phyloP scores from a whole-genome alignment of 176 grass and related monocot species.

The Carex littledalei region DNA sequence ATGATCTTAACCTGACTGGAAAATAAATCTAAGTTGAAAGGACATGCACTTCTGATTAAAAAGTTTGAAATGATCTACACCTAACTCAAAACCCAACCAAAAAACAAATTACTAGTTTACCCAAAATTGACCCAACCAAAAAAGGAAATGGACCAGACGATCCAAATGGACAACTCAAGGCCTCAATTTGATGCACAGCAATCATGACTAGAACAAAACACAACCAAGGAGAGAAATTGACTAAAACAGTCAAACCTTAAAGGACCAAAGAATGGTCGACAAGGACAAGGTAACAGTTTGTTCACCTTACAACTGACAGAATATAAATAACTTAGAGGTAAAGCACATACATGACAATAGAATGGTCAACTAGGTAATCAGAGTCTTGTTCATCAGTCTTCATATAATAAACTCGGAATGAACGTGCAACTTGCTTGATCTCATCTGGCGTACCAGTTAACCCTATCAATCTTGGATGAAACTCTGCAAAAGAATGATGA shows the following conservation, averaged over 20 bases:
- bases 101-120: neutral
- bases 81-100: neutral
- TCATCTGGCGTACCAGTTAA: slow-evolving; percentile 68
- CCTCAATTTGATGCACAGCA: neutral
- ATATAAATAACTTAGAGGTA: neutral
- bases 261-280: neutral
- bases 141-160: neutral
- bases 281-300: neutral
- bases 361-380: slow-evolving; percentile 96
- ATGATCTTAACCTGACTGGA: neutral
- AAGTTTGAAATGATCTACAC: neutral
- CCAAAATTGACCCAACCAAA: neutral
- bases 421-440: slow-evolving; percentile 59
- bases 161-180: neutral
- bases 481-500: slow-evolving; percentile 28
- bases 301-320: neutral
- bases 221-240: neutral
- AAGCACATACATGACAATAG: slow-evolving; percentile 81
- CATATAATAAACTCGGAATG: slow-evolving; percentile 89
- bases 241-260: neutral
- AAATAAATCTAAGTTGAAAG: neutral
- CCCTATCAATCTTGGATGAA: slow-evolving; percentile 68
- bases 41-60: neutral
- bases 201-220: neutral
- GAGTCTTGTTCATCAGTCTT: slow-evolving; percentile 86